phyloP scores from a whole-genome alignment of 2,329 filamentous ascomycete genomes.

The Magnaporthales sp. region DNA sequence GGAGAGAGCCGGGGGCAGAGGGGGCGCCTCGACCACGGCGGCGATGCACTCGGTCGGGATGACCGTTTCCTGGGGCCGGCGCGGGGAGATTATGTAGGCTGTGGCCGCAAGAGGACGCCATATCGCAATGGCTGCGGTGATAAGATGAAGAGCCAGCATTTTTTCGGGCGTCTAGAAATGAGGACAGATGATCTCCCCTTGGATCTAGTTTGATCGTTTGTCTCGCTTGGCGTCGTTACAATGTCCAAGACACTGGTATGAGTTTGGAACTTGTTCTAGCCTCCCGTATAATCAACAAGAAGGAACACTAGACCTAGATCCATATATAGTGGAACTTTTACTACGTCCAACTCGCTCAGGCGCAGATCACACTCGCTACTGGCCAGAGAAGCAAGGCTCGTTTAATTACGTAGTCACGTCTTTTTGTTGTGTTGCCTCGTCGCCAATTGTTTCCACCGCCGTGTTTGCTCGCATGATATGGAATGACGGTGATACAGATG shows the following conservation, averaged over 20 bases:
- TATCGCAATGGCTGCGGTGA: not conserved
- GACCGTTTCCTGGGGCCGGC: not conserved
- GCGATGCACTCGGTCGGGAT: not conserved
- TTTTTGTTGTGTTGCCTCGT: not conserved
- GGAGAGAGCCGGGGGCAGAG: not conserved
- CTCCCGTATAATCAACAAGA: not conserved
- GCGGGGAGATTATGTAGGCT: not conserved
- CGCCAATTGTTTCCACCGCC: too few species aligned
- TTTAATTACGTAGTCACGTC: not conserved
- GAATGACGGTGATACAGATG: not conserved
- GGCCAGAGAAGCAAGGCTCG: not conserved
- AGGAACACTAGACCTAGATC: not conserved
- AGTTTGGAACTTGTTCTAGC: not conserved
- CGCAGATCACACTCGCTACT: too few species aligned
- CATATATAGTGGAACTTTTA: not conserved
- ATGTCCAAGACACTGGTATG: not conserved
- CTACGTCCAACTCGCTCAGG: not conserved
- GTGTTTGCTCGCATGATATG: not conserved
- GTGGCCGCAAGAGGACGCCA: not conserved
- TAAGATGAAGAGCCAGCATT: not conserved
- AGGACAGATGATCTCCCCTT: not conserved
- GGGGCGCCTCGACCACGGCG: not conserved
- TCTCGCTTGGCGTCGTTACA: not conserved
- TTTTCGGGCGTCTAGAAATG: not conserved
- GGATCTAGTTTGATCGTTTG: not conserved